Base-by-base conservation (phyloP, 1,139 yeast genomes). In the Suhomyces atakaporum region DNA sequence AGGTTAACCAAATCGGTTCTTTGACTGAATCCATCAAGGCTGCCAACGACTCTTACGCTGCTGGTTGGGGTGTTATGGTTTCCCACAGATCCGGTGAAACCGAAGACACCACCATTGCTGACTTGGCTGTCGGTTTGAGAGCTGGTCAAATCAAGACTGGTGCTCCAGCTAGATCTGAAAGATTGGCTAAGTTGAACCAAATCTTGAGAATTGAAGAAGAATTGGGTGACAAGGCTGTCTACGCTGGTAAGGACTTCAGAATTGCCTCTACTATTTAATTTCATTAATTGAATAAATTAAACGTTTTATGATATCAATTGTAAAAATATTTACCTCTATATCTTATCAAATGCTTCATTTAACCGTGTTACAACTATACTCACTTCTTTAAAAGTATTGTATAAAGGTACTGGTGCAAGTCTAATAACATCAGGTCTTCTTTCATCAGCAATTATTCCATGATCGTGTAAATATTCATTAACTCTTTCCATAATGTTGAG, bases 81-180 rank as follows among this genome's bases (percentile, higher is more conserved):
- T 86, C 95, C 59, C 96, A 87, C 83, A 85, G 96, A 80, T 88
- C 96, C 56, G 97, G 97, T 77, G 97, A 90, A 81, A 89, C 97
- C 53, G 97, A 90, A 78, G 97, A 90, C 75, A 84, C 95, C 57
- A 83, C 86, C 78, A 89, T 90, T 73, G 97, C 97, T 63, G 97
- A 90, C 73, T 80, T 90, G 66, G 77, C 89, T 57, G 96, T 90
- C 59, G 97, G 97, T 77, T 79, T 90, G 69, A 86, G 97, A 81
- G 63, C 95, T 55, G 97, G 96, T 69, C 96, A 90, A 80, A 84
- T 90, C 73, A 90, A 90, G 89, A 85, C 96, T 57, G 97, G 97
- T 83, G 97, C 97, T 64, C 96, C 97, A 66, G 95, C 96, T 56
- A 88, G 97, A 80, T 87, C 96, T 53, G 97, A 90, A 79, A 89